Evolutionary conservation across 768 basidiomycete species (phyloP).

Genomic region (Boletus subcaerulescens): DNA sequence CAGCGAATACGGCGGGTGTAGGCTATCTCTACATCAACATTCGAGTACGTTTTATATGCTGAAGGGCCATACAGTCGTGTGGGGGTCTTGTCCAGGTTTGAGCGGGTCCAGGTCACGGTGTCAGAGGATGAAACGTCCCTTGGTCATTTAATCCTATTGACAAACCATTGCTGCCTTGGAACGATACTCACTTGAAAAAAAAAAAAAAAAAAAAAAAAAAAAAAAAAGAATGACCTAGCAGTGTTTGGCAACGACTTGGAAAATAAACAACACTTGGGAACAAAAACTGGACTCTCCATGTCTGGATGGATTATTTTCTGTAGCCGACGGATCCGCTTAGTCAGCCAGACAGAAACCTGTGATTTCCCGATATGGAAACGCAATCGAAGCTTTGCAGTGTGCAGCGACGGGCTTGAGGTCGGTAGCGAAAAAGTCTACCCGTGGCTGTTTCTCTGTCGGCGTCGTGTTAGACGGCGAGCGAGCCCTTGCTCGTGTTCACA

Average conservation of each 20-base stretch:
- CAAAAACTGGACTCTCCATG: too few relatives aligned
- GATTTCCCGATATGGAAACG: conserved; percentile 18
- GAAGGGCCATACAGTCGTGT: too few relatives aligned
- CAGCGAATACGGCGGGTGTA: neutral
- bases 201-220: neutral
- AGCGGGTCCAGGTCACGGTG: too few relatives aligned
- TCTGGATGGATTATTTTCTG: too few relatives aligned
- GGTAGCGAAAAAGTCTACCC: neutral
- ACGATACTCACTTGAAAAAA: too few relatives aligned
- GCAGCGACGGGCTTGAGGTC: neutral
- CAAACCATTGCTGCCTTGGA: neutral
- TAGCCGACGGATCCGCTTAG: conserved; percentile 12
- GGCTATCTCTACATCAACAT: neutral
- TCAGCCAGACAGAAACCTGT: conserved; percentile 15
- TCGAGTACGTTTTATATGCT: neutral
- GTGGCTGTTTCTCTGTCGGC: neutral
- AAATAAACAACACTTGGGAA: conserved; percentile 3
- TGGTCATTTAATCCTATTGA: too few relatives aligned
- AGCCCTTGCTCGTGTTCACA: neutral
- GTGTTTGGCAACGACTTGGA: conserved; percentile 18
- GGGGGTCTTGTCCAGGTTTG: too few relatives aligned
- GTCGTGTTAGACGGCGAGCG: neutral
- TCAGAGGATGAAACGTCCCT: neutral
- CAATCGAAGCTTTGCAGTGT: neutral
- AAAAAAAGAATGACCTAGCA: neutral